Evolutionary conservation across 768 basidiomycete genomes (phyloP).

Genomic region (Kwoniella sp.): DNA sequence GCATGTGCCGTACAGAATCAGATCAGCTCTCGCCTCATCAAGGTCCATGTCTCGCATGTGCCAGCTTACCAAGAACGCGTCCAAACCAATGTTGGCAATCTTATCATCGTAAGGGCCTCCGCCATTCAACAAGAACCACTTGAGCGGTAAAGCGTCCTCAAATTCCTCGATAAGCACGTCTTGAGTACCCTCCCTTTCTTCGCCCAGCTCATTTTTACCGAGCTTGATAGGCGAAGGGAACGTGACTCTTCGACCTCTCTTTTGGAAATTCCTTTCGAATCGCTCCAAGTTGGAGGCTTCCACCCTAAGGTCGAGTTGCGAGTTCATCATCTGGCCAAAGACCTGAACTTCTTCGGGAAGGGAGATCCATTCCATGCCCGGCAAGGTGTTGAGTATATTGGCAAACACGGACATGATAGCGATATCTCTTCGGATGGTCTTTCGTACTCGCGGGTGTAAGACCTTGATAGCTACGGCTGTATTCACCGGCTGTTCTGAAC

Average conservation of each 20-base stretch:
- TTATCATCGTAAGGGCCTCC: slow-evolving; percentile 88
- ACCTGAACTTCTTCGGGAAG: slow-evolving; percentile 92
- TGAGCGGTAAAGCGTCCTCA: slow-evolving; percentile 86
- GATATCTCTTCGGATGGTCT: slow-evolving; percentile 84
- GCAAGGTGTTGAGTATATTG: slow-evolving; percentile 70
- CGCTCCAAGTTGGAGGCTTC: slow-evolving; percentile 83
- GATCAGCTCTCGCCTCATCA: neutral
- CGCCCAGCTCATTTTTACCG: slow-evolving; percentile 65
- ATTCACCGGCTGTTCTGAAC: slow-evolving; percentile 40
- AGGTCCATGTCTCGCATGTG: too few species aligned
- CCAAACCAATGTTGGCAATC: slow-evolving; percentile 87
- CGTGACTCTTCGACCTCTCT: slow-evolving; percentile 73
- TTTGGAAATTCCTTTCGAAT: slow-evolving; percentile 83
- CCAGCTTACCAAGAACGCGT: slow-evolving; percentile 81
- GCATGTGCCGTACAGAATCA: neutral
- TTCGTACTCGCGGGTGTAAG: slow-evolving; percentile 81
- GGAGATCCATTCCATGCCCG: slow-evolving; percentile 95
- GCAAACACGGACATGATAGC: slow-evolving; percentile 96
- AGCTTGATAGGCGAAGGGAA: slow-evolving; percentile 80
- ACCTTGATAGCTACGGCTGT: slow-evolving; percentile 94
- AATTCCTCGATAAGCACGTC: slow-evolving; percentile 90
- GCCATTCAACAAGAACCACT: slow-evolving; percentile 81
- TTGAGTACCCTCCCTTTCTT: slow-evolving; percentile 32
- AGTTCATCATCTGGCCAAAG: slow-evolving; percentile 95
- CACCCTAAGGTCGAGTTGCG: slow-evolving; percentile 84